Evolutionary conservation across 2,329 filamentous ascomycete species (phyloP).

Genomic region (Aspergillus nomiae): DNA sequence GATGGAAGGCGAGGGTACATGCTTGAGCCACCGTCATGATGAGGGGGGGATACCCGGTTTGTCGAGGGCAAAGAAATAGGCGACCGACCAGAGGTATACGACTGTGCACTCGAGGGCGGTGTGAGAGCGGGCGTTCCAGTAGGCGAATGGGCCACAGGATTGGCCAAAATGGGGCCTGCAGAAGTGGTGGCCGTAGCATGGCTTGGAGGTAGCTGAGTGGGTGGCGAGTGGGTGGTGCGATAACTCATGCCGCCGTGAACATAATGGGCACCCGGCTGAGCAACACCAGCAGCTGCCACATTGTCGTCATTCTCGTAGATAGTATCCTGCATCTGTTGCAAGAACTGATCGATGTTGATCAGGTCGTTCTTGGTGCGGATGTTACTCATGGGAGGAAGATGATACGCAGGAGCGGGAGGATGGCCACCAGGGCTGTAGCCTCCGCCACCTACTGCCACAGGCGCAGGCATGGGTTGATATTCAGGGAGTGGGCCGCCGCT

Average conservation of each 20-base stretch:
- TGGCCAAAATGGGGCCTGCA: constrained; percentile 41
- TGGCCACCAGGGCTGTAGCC: constrained; percentile 59
- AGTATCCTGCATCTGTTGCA: constrained; percentile 94
- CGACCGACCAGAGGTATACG: constrained; percentile 64
- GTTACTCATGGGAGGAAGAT: constrained; percentile 82
- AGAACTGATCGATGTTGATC: constrained; percentile 88
- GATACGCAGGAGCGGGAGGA: constrained; percentile 76
- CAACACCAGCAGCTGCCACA: constrained; percentile 75
- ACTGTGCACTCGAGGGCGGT: constrained; percentile 63
- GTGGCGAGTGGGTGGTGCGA: constrained; percentile 61
- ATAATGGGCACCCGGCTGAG: constrained; percentile 71
- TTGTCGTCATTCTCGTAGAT: constrained; percentile 91
- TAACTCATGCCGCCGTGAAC: constrained; percentile 55
- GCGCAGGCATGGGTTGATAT: constrained; percentile 55
- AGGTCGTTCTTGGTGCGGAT: constrained; percentile 92
- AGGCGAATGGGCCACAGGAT: constrained; percentile 45
- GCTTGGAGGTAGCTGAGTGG: constrained; percentile 43
- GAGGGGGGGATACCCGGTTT: constrained; percentile 54
- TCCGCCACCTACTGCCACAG: constrained; percentile 58
- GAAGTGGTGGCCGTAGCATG: constrained; percentile 43
- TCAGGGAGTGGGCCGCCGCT: constrained; percentile 58
- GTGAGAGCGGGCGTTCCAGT: constrained; percentile 64
- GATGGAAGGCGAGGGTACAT: constrained; percentile 67
- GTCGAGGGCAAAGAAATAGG: constrained; percentile 56
- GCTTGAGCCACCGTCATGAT: constrained; percentile 47